Evolutionary conservation across 2,329 filamentous ascomycete species (phyloP), one percentile per base, ranked within the genome.

Genomic region (Berkeleyomyces basicola): DNA sequence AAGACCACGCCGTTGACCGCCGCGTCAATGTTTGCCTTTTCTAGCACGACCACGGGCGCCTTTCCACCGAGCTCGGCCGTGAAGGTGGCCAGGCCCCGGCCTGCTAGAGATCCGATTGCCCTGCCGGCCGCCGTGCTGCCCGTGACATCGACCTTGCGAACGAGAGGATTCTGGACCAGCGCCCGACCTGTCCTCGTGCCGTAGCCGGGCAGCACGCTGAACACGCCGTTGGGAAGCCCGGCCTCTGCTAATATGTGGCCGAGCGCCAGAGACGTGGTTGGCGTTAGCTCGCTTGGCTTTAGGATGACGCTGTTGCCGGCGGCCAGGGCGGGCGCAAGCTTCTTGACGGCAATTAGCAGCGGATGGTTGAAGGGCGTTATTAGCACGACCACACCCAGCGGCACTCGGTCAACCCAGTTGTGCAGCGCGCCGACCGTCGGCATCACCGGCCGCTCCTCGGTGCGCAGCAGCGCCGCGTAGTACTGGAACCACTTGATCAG

Each of bases 131-230:
- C 77, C 1, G 84, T 87, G 6, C 82, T 87, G 36, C 88, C 88
- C 0, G 88, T 92, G 67, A 93, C 92, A 0, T 84, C 84, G 55
- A 92, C 77, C 69, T 86, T 88, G 67, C 87, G 82, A 37, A 92
- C 80, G 55, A 81, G 79, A 63, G 82, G 77, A 71, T 91, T 87
- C 37, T 78, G 75, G 0, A 84, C 82, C 5, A 92, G 76, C 0
- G 84, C 81, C 3, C 81, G 78, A 11, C 88, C 87, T 0, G 85
- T 82, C 46, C 82, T 81, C n/a, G 78, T 75, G 2, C 87, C 87
- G 65, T 85, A 79, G 1, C 87, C 88, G 58, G 87, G 87, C 36
- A 90, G 68, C 63, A 90, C 78, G 70, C 90, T 90, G 68, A 90
- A 75, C 4, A 90, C 86, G 33, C 87, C 87, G 0, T 85, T 80